A percentile compares a stretch with the other conserved stretches of the same genome.
Conservation (phyloP, 2,329 filamentous ascomycete species). For the Exophiala lecanii-corni region DNA sequence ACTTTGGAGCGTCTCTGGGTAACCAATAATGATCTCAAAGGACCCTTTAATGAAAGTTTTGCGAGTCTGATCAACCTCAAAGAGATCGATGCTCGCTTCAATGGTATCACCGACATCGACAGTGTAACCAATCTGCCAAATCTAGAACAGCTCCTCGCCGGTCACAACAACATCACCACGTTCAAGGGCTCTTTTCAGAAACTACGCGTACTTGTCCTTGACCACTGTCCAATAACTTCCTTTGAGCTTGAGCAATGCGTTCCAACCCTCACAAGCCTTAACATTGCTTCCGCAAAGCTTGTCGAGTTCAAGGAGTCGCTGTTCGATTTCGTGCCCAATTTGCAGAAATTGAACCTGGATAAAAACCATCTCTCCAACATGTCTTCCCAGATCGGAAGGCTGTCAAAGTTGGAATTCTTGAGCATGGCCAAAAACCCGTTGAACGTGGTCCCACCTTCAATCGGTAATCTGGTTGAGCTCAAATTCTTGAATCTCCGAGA, state of each 20-base stretch:
- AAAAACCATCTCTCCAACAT: slow-evolving; percentile 94
- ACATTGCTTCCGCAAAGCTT: slow-evolving; percentile 85
- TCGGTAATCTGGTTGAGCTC: slow-evolving; percentile 81
- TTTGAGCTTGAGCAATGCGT: slow-evolving; percentile 77
- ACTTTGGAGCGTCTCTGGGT: slow-evolving; percentile 87
- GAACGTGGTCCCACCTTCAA: slow-evolving; percentile 75
- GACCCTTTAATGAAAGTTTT: slow-evolving; percentile 69
- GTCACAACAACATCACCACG: slow-evolving; percentile 87
- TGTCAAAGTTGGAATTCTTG: slow-evolving; percentile 80
- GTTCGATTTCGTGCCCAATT: slow-evolving; percentile 79
- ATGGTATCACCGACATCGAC: slow-evolving; percentile 82
- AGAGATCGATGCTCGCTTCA: slow-evolving; percentile 93
- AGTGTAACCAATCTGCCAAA: slow-evolving; percentile 77
- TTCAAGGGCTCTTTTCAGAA: slow-evolving; percentile 86
- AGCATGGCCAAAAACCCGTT: slow-evolving; percentile 91
- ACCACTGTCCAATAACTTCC: slow-evolving; percentile 91
- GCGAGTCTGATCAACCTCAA: slow-evolving; percentile 69
- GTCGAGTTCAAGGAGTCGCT: slow-evolving; percentile 80
- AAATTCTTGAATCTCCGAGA: slow-evolving; percentile 82
- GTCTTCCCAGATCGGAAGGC: slow-evolving; percentile 75
- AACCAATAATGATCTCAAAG: slow-evolving; percentile 85
- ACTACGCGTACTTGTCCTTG: slow-evolving; percentile 78
- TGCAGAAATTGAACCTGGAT: slow-evolving; percentile 84
- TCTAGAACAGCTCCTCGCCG: slow-evolving; percentile 80
- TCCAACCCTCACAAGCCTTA: slow-evolving; percentile 77